Base-by-base conservation (phyloP, 2,329 filamentous ascomycete genomes). In the Phaeophleospora eucalypticola region DNA sequence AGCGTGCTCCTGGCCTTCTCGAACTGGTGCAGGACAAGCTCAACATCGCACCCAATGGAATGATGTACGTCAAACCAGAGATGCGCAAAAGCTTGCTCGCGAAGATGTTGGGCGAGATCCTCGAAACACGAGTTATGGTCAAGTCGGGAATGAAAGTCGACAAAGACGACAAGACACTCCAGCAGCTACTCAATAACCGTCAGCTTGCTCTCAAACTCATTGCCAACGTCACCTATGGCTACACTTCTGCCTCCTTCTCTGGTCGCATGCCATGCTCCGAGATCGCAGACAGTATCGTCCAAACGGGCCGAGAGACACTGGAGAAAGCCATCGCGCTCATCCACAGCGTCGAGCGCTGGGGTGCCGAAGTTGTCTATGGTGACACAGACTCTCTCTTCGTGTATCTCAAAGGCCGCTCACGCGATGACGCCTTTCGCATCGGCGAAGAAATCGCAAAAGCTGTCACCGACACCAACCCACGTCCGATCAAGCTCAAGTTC, bases 221-320 rank as follows among this genome's bases (percentile, higher is more conserved):
- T 33, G 93, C 93, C n/a, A 98, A 98, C 59, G 93, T 98, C 57
- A 98, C 93, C 0, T 98, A 98, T 62, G 93, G 93, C 9, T 98
- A 98, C 68, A 93, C 93, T 0, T 97, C 93, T 2, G 93, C 93
- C 0, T 94, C 89, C 0, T 98, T 96, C 67, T 97, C 91, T 0
- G 93, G 93, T 0, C 82, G 93, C 18, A 97, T 98, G 93, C 93
- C 93, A 0, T 98, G 93, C 66, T 89, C 89, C 1, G 93, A 98
- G 67, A 95, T 98, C 54, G 93, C 93, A 6, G 93, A 98, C 70
- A 95, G 89, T 67, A 98, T 98, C 60, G 93, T 98, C 0, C 91
- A 98, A 66, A 95, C 91, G 0, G 93, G 87, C 0, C 82, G 93
- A 10, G 93, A 98, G 68, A 98, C 91, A 0, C 79, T 98, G 0